These are phyloP conservation scores for Monilinia vaccinii-corymbosi DNA, from an alignment of 2,329 filamentous ascomycete genomes.

Conservation along the genomic window DNA sequence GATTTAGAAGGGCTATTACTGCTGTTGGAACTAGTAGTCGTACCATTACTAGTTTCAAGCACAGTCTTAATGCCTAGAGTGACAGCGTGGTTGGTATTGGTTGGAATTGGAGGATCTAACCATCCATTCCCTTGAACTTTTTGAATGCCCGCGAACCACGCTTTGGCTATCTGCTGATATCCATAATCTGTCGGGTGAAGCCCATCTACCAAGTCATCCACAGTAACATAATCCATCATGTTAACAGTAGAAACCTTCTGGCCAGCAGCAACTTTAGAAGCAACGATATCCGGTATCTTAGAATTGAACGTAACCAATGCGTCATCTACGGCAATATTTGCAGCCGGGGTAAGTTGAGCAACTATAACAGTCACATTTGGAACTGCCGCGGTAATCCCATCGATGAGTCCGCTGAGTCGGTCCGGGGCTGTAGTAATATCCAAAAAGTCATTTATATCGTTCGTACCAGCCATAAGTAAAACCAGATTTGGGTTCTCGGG, in stretches of 20 bases:
- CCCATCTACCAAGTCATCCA: constrained; percentile 11
- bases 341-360: constrained; percentile 28
- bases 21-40: background rate
- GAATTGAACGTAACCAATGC: constrained; percentile 13
- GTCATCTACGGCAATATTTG: background rate
- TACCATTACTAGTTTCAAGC: background rate
- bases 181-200: constrained; percentile 19
- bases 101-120: background rate
- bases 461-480: constrained; percentile 30
- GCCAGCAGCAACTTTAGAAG: background rate
- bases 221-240: constrained; percentile 12
- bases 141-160: constrained; percentile 12
- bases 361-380: constrained; percentile 31
- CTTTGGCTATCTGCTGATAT: constrained; percentile 15
- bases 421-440: constrained; percentile 26
- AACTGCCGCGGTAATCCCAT: constrained; percentile 25
- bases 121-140: constrained; percentile 4
- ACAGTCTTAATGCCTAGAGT: background rate
- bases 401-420: constrained; percentile 29
- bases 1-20: background rate
- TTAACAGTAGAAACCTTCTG: constrained; percentile 11
- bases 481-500: constrained; percentile 27
- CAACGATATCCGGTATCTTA: constrained; percentile 14
- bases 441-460: constrained; percentile 26
- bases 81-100: background rate